These are phyloP conservation scores for Solanum hybrid DNA, from an alignment of 305 asterid genomes.

Conservation along the genomic window DNA sequence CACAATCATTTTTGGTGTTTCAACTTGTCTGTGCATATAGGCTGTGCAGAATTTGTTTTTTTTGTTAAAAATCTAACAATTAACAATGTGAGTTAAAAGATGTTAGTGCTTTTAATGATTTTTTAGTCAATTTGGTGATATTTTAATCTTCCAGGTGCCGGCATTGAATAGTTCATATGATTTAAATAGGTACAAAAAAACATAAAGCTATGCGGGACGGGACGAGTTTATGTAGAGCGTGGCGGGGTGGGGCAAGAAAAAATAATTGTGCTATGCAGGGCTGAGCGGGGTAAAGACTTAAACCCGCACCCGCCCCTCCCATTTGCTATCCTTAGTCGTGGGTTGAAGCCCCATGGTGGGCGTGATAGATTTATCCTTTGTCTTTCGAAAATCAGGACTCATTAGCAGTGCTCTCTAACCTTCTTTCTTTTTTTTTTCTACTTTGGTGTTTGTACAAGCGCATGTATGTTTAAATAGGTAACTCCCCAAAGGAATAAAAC, in stretches of 20 bases:
- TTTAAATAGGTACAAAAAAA: neutral
- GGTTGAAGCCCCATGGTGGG: neutral
- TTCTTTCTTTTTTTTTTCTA: neutral
- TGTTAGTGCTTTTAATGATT: neutral
- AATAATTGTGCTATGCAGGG: neutral
- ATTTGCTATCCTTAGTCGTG: neutral
- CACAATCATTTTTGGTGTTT: neutral
- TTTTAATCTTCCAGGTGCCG: neutral
- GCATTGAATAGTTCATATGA: neutral
- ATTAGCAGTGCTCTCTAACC: neutral
- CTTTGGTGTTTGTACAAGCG: neutral
- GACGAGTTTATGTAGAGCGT: neutral
- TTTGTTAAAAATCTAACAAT: neutral
- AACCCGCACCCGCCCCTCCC: neutral
- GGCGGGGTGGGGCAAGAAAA: neutral
- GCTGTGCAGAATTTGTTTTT: neutral
- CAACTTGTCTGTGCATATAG: neutral
- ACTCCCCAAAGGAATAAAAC: neutral
- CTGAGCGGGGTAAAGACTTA: neutral
- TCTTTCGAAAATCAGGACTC: neutral
- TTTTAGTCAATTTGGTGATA: neutral
- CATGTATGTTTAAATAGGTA: neutral
- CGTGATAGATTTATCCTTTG: neutral
- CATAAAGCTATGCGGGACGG: neutral
- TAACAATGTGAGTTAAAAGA: neutral